A percentile compares a stretch with the other conserved stretches of the same genome.
These are phyloP conservation scores for Ustilago crameri DNA, from an alignment of 1,284 basidiomycete genomes.

Conservation along the genomic window DNA sequence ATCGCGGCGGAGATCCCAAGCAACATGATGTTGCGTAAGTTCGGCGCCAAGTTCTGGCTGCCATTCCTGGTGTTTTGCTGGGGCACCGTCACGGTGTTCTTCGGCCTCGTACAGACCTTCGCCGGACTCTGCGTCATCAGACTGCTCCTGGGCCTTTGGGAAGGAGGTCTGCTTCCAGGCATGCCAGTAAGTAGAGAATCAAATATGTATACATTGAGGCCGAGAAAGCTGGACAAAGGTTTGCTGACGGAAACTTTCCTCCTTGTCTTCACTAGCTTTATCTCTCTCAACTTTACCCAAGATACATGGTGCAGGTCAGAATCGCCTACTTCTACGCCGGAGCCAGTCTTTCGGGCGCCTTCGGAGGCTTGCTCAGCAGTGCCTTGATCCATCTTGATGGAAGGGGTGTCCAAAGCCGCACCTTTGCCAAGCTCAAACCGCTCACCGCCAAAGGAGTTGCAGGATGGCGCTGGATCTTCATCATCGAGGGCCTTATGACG, in stretches of 20 bases:
- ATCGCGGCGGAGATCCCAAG: constrained; percentile 61
- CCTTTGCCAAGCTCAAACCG: constrained; percentile 10
- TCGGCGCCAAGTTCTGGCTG: constrained; percentile 67
- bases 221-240: too few relatives aligned
- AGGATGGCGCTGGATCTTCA: constrained; percentile 73
- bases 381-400: constrained; percentile 75
- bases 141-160: constrained; percentile 69
- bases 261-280: too few relatives aligned
- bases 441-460: constrained; percentile 48
- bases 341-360: constrained; percentile 65
- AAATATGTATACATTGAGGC: too few relatives aligned
- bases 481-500: constrained; percentile 74
- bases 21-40: constrained; percentile 64
- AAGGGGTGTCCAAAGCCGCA: constrained; percentile 69
- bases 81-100: constrained; percentile 74
- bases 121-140: constrained; percentile 74
- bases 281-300: constrained; percentile 41
- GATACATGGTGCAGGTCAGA: constrained; percentile 39
- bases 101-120: constrained; percentile 73
- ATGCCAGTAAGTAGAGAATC: too few relatives aligned
- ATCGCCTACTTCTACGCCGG: constrained; percentile 46
- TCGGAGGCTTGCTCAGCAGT: constrained; percentile 70
- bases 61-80: constrained; percentile 74
- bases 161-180: constrained; percentile 71
- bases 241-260: too few relatives aligned